A percentile compares a stretch with the other conserved stretches of the same genome.
phyloP scores from a whole-genome alignment of 164 flowering plant species.

The Chimonanthus salicifolius region DNA sequence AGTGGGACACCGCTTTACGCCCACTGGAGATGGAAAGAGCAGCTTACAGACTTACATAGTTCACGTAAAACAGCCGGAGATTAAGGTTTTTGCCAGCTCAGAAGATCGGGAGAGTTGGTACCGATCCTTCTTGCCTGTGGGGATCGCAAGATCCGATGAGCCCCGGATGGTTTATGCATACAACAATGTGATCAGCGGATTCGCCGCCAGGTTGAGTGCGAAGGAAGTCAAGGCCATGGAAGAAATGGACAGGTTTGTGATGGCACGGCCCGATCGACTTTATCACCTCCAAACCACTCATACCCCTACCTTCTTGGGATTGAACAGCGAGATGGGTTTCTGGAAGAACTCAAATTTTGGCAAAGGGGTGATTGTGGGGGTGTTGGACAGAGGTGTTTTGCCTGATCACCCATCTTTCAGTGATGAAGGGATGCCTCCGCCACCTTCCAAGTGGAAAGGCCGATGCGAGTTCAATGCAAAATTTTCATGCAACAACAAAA shows the following conservation, averaged over 20 bases:
- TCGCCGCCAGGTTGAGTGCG: conserved; percentile 16
- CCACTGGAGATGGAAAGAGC: background rate
- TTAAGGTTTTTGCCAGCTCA: background rate
- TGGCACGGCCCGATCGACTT: background rate
- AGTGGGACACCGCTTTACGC: background rate
- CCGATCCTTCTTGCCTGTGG: conserved; percentile 27
- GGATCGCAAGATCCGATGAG: background rate
- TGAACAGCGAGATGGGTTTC: conserved; percentile 25
- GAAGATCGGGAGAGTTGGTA: conserved; percentile 25
- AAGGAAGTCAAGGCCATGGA: conserved; percentile 13
- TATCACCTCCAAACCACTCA: conserved; percentile 23
- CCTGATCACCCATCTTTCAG: conserved; percentile 78
- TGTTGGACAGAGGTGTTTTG: conserved; percentile 84
- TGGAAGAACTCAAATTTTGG: conserved; percentile 28
- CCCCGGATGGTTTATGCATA: conserved; percentile 18
- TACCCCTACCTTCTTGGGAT: conserved; percentile 27
- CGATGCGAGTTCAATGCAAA: conserved; percentile 42
- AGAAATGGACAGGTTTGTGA: conserved; percentile 11
- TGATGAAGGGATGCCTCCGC: conserved; percentile 49
- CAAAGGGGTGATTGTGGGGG: conserved; percentile 72
- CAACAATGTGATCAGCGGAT: conserved; percentile 18
- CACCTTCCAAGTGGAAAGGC: conserved; percentile 66
- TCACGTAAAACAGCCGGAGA: conserved; percentile 11
- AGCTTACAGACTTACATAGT: conserved; percentile 1
- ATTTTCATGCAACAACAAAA: conserved; percentile 59